Evolutionary conservation across 2,329 filamentous ascomycete genomes (phyloP), one percentile per base, ranked within the genome.

Genomic region (Aspergillus sp.): DNA sequence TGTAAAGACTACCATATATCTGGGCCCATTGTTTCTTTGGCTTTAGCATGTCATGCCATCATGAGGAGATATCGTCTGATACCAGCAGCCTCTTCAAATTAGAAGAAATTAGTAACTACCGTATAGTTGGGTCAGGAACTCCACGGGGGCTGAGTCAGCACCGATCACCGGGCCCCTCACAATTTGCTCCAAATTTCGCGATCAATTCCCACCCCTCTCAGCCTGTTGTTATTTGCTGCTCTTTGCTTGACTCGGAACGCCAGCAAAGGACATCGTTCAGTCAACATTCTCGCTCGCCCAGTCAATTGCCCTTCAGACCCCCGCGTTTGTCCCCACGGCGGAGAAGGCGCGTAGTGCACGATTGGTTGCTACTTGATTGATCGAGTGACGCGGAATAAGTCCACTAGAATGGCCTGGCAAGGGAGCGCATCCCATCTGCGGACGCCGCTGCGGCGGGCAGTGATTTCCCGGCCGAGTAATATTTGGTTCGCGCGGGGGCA

Each of bases 391-490:
- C 32, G 51, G 24, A 47, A 48, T n/a, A 51, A 39, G 45, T 51
- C 38, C 22, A 34, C 11, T 18, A 38, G 9, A 48, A 71, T 72
- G 69, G 63, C 66, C 64, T 68, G 66, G 68, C 69, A 69, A 65
- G 69, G 64, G 58, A 63, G 72, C 48, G 64, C 66, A 51, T 63
- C 66, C 50, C 66, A 58, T 45, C 52, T 66, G 64, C 69, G 70
- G 69, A 65, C 68, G 54, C 67, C 69, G 69, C 60, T 68, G 41
- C 63, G 68, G 63, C 62, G 59, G 39, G 52, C 64, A 44, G 13
- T n/a, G 20, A 44, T 67, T 62, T 66, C 64, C 68, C 70, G 69
- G 68, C 62, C 67, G 62, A 70, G 64, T 65, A 62, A 61, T 30
- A 45, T 62, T 63, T 66, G 61, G 61, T 60, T 63, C 59, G 61